Percentiles rank a stretch among this genome's conserved stretches.
phyloP scores from a whole-genome alignment of 495 filamentous ascomycete genomes.

The Penicillium roqueforti region DNA sequence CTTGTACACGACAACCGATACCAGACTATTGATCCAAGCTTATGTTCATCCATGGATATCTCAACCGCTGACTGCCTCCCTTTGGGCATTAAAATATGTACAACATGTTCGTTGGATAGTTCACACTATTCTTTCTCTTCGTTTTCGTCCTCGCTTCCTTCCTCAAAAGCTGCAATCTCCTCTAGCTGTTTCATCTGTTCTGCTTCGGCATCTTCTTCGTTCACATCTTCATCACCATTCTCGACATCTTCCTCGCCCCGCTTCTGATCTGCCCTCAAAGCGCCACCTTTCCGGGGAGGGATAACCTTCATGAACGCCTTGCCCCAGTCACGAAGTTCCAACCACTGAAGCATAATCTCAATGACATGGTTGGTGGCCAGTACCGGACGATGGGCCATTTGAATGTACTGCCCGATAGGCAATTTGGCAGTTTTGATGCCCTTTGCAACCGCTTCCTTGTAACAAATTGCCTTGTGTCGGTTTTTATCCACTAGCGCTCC shows the following conservation, averaged over 20 bases:
- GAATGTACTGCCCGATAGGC: constrained; percentile 87
- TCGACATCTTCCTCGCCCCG: constrained; percentile 22
- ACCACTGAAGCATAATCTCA: constrained; percentile 92
- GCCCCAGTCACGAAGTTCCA: constrained; percentile 86
- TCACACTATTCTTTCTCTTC: constrained; percentile 1
- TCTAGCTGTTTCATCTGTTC: constrained; percentile 13
- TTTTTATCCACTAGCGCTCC: constrained; percentile 95
- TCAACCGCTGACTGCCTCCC: no score
- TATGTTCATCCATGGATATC: neutral
- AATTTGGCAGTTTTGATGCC: constrained; percentile 84
- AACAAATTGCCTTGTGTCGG: constrained; percentile 88
- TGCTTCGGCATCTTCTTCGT: constrained; percentile 25
- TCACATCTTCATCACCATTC: constrained; percentile 28
- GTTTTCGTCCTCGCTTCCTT: constrained; percentile 9
- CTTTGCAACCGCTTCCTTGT: constrained; percentile 67
- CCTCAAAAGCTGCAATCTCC: constrained; percentile 13
- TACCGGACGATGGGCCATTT: constrained; percentile 78
- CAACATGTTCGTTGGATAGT: neutral
- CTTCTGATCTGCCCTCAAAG: constrained; percentile 37
- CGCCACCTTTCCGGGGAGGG: constrained; percentile 77
- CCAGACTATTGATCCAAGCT: neutral
- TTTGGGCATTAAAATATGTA: neutral
- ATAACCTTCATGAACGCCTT: constrained; percentile 82
- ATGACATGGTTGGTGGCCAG: constrained; percentile 91
- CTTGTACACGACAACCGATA: neutral